A percentile compares a stretch with the other conserved stretches of the same genome.
Conservation (phyloP, 164 flowering plant genomes). For the Stephania cephalantha region DNA sequence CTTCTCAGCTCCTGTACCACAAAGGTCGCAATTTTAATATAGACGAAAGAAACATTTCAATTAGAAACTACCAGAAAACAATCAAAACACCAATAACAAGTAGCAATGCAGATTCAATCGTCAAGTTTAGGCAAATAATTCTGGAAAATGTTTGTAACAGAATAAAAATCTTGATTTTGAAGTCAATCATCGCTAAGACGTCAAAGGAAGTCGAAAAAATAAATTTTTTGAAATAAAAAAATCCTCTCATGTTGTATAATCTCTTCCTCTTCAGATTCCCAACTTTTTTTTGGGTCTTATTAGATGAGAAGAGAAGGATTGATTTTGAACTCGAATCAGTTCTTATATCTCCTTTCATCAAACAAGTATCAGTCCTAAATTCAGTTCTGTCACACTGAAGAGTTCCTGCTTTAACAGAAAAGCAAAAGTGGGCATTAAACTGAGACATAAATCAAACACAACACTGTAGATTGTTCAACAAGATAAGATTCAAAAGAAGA, state of each 20-base stretch:
- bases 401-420: constrained; percentile 33
- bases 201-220: neutral
- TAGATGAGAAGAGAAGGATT: constrained; percentile 45
- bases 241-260: constrained; percentile 49
- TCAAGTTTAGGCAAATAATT: too few species aligned
- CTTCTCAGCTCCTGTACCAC: constrained; percentile 42
- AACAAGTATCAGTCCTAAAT: constrained; percentile 61
- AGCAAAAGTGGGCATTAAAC: neutral
- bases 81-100: neutral
- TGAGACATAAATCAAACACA: neutral
- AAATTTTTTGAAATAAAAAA: neutral
- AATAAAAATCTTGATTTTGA: neutral
- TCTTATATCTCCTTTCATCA: constrained; percentile 90
- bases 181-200: neutral
- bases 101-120: too few species aligned
- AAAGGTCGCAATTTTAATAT: neutral
- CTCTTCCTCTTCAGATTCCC: constrained; percentile 16
- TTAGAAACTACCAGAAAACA: neutral
- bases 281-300: constrained; percentile 7
- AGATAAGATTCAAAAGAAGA: neutral
- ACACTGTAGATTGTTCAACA: too few species aligned
- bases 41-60: neutral
- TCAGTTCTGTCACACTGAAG: constrained; percentile 79
- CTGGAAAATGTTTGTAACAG: neutral
- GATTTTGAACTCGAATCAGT: constrained; percentile 61